Percentiles rank a stretch among this genome's conserved stretches.
Evolutionary conservation across 2,329 filamentous ascomycete genomes (phyloP).

Genomic region (Fusarium hainanense): DNA sequence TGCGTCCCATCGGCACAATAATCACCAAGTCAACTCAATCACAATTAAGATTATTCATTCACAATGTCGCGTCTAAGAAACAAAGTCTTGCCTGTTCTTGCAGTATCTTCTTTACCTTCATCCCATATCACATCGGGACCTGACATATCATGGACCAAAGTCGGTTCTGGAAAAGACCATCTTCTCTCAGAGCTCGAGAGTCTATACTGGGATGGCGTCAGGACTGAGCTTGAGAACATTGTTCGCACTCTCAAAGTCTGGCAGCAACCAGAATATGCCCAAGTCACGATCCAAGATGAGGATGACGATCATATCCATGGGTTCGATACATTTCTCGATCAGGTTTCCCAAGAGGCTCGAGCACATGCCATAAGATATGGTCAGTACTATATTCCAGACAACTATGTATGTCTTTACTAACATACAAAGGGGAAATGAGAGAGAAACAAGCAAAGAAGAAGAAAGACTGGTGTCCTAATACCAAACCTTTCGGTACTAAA

Average conservation of each 20-base stretch:
- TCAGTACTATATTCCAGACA: not conserved
- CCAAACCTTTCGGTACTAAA: not conserved
- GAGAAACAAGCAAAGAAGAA: conserved; percentile 2
- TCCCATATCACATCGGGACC: conserved; percentile 30
- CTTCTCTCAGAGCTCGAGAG: conserved; percentile 30
- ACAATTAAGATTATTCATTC: not conserved
- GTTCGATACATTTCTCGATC: conserved; percentile 40
- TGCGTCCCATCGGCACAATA: not conserved
- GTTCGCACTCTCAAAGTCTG: conserved; percentile 37
- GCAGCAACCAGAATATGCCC: conserved; percentile 29
- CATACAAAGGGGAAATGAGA: conserved; percentile 20
- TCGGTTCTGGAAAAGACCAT: conserved; percentile 28
- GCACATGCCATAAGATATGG: conserved; percentile 39
- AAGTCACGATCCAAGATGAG: conserved; percentile 30
- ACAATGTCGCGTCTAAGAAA: conserved; percentile 31
- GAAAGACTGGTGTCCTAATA: not conserved
- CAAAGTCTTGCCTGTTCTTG: conserved; percentile 29
- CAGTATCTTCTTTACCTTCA: conserved; percentile 5
- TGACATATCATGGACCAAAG: conserved; percentile 26
- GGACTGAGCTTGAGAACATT: conserved; percentile 40
- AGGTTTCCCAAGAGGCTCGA: conserved; percentile 37
- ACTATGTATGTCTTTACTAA: not conserved
- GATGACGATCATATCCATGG: conserved; percentile 32
- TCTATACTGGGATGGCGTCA: conserved; percentile 40
- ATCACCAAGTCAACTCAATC: not conserved